Percentiles rank a stretch among this genome's conserved stretches.
Conservation (phyloP, 208 protist species). For the Phytomonas sp. region DNA sequence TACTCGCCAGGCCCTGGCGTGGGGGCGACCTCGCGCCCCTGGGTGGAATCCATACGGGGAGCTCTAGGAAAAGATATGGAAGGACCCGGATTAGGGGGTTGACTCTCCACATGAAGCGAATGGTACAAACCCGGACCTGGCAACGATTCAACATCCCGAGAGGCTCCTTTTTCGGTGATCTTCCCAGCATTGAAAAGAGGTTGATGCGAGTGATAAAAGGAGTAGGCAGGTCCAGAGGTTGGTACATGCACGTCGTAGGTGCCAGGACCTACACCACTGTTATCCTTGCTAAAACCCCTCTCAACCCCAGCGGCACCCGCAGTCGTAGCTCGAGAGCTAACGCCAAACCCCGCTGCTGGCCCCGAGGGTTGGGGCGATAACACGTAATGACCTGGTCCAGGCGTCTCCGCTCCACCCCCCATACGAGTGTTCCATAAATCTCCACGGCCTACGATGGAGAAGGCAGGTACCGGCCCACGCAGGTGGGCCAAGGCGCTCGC, state of each 20-base stretch:
- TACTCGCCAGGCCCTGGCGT: background rate
- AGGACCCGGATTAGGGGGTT: background rate
- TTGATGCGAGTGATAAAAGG: background rate
- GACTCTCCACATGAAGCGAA: background rate
- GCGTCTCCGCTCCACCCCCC: background rate
- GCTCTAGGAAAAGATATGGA: background rate
- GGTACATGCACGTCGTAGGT: background rate
- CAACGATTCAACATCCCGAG: background rate
- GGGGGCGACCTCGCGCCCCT: background rate
- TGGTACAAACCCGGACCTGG: background rate
- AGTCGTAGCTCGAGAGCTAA: background rate
- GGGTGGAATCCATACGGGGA: background rate
- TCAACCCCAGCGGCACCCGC: background rate
- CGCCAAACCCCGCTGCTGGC: background rate
- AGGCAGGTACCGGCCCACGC: background rate
- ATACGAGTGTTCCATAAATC: background rate
- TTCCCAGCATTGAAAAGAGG: background rate
- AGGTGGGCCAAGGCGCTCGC: conserved; percentile 1
- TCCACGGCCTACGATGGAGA: background rate
- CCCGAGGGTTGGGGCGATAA: background rate
- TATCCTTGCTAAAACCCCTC: background rate
- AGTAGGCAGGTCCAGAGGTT: background rate
- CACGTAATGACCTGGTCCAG: conserved; percentile 1
- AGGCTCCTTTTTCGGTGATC: background rate
- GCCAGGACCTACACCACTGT: background rate